phyloP scores from a whole-genome alignment of 2,329 filamentous ascomycete genomes.

The Mollisia scopiformis region DNA sequence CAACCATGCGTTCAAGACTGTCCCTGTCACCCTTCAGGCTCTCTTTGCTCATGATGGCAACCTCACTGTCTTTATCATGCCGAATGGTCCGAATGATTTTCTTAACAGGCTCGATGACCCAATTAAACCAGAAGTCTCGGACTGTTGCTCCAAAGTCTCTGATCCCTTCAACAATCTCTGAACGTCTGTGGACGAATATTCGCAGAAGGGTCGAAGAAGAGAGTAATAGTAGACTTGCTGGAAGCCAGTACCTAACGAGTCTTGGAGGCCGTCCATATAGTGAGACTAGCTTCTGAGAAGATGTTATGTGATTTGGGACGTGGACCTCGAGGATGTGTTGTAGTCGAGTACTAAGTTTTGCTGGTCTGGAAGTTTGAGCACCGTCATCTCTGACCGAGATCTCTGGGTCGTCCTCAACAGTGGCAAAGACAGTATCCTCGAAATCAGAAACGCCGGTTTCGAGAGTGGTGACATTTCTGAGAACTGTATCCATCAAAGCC shows the following conservation, averaged over 20 bases:
- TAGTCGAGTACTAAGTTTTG: constrained; percentile 68
- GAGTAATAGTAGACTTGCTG: constrained; percentile 68
- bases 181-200: constrained; percentile 72
- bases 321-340: constrained; percentile 69
- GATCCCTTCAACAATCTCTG: constrained; percentile 81
- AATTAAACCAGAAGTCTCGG: constrained; percentile 93
- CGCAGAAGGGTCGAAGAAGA: constrained; percentile 88
- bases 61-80: constrained; percentile 89
- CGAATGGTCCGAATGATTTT: constrained; percentile 90
- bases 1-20: constrained; percentile 95
- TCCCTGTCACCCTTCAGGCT: constrained; percentile 88
- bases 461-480: constrained; percentile 69
- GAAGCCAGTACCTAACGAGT: constrained; percentile 87
- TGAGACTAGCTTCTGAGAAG: constrained; percentile 57
- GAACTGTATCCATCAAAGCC: constrained; percentile 82
- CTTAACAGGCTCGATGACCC: constrained; percentile 84
- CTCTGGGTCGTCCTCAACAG: constrained; percentile 63
- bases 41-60: constrained; percentile 94
- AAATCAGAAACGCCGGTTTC: constrained; percentile 66
- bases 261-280: constrained; percentile 76
- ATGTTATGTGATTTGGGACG: constrained; percentile 67
- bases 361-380: constrained; percentile 40
- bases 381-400: constrained; percentile 54
- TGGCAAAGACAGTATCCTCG: constrained; percentile 66
- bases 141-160: constrained; percentile 76